Percentiles rank a stretch among this genome's conserved stretches.
Conservation (phyloP, 257 asterid species). For the Nicotiana knightiana region DNA sequence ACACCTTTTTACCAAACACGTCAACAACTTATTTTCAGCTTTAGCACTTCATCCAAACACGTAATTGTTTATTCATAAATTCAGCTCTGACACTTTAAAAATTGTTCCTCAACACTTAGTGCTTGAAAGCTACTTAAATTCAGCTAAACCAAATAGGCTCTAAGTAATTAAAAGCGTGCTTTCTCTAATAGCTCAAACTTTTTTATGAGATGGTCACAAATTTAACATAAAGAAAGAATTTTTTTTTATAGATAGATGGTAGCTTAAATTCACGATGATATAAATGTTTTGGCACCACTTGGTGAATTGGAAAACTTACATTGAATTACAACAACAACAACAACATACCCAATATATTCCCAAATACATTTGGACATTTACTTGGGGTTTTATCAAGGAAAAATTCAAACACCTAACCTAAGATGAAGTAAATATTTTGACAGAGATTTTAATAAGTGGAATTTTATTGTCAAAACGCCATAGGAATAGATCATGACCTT, state of each 20-base stretch:
- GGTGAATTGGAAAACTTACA: not conserved
- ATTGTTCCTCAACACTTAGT: not conserved
- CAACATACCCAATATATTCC: not conserved
- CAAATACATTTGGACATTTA: not conserved
- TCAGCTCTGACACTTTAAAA: not conserved
- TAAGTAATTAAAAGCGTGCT: not conserved
- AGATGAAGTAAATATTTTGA: not conserved
- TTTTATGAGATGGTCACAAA: not conserved
- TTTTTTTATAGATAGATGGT: not conserved
- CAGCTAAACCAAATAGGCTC: not conserved
- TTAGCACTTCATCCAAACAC: not conserved
- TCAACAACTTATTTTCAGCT: not conserved
- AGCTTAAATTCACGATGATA: not conserved
- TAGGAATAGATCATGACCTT: not conserved
- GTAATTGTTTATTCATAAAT: not conserved
- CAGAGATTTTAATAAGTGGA: not conserved
- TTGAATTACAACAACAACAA: not conserved
- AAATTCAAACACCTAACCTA: not conserved
- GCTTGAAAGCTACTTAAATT: not conserved
- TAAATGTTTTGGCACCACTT: not conserved
- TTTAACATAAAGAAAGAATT: not conserved
- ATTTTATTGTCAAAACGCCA: not conserved
- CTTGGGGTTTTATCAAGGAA: not conserved
- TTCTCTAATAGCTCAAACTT: not conserved
- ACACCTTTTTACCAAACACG: not conserved